Percentiles rank a stretch among this genome's conserved stretches.
These are phyloP conservation scores for Mycena latifolia DNA, from an alignment of 768 basidiomycete genomes.

Conservation along the genomic window DNA sequence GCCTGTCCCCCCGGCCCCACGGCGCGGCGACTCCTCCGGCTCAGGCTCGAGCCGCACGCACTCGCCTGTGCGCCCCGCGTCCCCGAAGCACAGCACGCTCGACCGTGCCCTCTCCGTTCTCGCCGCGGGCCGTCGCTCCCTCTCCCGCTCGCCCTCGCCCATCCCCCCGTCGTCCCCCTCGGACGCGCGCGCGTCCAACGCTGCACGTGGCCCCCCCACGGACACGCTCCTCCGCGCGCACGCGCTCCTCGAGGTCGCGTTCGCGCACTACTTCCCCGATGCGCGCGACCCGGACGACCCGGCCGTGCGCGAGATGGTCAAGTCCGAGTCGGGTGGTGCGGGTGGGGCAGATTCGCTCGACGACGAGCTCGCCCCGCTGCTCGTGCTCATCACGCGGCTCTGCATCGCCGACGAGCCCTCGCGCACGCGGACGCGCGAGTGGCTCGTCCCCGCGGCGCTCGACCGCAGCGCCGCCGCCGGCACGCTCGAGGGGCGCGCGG, in stretches of 20 bases:
- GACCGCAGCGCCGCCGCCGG: constrained; percentile 73
- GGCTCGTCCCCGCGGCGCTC: constrained; percentile 81
- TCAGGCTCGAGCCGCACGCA: constrained; percentile 52
- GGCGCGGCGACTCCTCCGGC: constrained; percentile 45
- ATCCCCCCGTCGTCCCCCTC: constrained; percentile 38
- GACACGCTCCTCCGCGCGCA: constrained; percentile 75
- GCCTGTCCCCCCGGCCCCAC: constrained; percentile 47
- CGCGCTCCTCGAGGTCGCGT: constrained; percentile 73
- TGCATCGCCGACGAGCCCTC: constrained; percentile 73
- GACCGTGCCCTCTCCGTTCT: constrained; percentile 72
- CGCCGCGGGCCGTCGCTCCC: constrained; percentile 62
- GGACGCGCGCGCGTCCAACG: constrained; percentile 22
- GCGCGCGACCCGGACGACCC: constrained; percentile 72
- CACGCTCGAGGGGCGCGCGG: constrained; percentile 77
- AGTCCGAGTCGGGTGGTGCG: constrained; percentile 51
- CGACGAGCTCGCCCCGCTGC: constrained; percentile 81
- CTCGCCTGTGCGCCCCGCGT: constrained; percentile 49
- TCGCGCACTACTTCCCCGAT: constrained; percentile 76
- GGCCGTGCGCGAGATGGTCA: constrained; percentile 65
- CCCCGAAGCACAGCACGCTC: constrained; percentile 55
- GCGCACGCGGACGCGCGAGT: constrained; percentile 68
- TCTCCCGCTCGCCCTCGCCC: constrained; percentile 63
- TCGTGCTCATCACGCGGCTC: constrained; percentile 79
- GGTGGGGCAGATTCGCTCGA: constrained; percentile 73
- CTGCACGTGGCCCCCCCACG: constrained; percentile 23